A percentile compares a stretch with the other conserved stretches of the same genome.
Evolutionary conservation across 179 eudicot genomes (phyloP).

Genomic region (Silene noctiflora): DNA sequence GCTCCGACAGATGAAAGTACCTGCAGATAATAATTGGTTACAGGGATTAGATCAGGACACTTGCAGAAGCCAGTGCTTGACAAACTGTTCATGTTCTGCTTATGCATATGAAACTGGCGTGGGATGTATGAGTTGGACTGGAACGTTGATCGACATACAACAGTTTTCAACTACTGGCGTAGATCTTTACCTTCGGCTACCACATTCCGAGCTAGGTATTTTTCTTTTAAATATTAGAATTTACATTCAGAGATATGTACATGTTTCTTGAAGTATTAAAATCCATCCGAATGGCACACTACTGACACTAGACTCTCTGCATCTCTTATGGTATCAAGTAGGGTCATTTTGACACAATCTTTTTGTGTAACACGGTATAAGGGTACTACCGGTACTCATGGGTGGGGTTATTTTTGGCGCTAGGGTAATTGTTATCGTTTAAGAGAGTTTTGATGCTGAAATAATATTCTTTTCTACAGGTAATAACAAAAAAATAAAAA

Average conservation of each 20-base stretch:
- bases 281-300: too few species aligned
- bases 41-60: constrained; percentile 16
- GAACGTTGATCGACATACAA: constrained; percentile 24
- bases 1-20: constrained; percentile 35
- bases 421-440: background rate
- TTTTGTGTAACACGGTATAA: too few species aligned
- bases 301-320: too few species aligned
- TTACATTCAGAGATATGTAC: background rate
- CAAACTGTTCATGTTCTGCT: constrained; percentile 22
- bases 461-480: constrained; percentile 6
- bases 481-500: background rate
- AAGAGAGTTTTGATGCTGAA: background rate
- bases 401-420: background rate
- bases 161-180: constrained; percentile 25
- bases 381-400: background rate
- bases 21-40: constrained; percentile 26
- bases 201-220: constrained; percentile 30
- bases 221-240: background rate
- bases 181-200: constrained; percentile 26
- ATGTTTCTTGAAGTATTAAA: background rate
- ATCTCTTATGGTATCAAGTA: too few species aligned
- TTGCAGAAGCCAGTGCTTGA: constrained; percentile 19
- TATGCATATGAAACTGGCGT: constrained; percentile 22
- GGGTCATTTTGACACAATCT: too few species aligned
- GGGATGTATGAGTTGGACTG: constrained; percentile 28